These are phyloP conservation scores for Dendrocalamus sinicus DNA, from an alignment of 176 grass and related monocot genomes.

Conservation along the genomic window DNA sequence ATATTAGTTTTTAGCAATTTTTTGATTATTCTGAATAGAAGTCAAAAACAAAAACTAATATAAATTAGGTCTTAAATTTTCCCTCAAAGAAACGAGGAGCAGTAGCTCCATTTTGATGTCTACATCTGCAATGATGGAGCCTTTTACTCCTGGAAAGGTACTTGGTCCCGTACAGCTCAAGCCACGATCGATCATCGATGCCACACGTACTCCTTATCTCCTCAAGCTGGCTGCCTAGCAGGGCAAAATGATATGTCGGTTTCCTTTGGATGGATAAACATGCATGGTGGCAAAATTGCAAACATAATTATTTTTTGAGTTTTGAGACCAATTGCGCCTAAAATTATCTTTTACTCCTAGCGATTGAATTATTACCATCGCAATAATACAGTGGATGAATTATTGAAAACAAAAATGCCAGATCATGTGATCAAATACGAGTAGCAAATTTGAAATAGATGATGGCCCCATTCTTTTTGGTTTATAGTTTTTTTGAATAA, in stretches of 20 bases:
- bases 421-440: not conserved
- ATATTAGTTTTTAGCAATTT: too few relatives aligned
- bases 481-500: too few relatives aligned
- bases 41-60: too few relatives aligned
- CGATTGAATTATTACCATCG: not conserved
- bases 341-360: not conserved
- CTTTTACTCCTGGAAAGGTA: not conserved
- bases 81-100: not conserved
- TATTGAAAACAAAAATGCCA: not conserved
- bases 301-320: not conserved
- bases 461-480: too few relatives aligned
- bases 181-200: not conserved
- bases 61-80: not conserved
- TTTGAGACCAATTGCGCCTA: not conserved
- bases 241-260: not conserved
- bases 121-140: not conserved
- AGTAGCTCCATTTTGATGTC: not conserved
- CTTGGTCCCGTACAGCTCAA: not conserved
- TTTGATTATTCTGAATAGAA: too few relatives aligned
- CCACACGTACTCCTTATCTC: not conserved
- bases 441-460: not conserved
- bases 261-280: slow-evolving; percentile 27
- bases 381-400: not conserved
- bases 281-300: not conserved
- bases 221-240: not conserved